phyloP scores from a whole-genome alignment of 768 basidiomycete genomes.

The Hortiboletus campestris region DNA sequence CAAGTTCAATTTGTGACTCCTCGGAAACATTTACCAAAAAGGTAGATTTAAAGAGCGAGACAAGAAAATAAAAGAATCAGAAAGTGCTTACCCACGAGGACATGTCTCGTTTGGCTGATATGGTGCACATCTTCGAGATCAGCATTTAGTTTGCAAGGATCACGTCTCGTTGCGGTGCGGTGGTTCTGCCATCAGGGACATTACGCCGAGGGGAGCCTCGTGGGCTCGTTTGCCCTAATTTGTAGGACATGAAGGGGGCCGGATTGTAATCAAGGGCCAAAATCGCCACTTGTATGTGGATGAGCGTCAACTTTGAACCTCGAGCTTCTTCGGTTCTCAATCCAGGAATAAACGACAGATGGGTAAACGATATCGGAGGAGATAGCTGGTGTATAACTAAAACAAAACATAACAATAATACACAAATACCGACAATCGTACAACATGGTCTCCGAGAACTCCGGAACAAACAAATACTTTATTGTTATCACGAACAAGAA shows the following conservation, averaged over 20 bases:
- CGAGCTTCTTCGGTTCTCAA: background rate
- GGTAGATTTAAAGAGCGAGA: background rate
- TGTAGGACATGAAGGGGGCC: background rate
- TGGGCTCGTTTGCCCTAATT: slow-evolving; percentile 8
- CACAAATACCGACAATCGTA: slow-evolving; percentile 15
- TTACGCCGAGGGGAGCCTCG: slow-evolving; percentile 18
- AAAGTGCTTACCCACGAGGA: slow-evolving; percentile 19
- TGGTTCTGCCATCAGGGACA: slow-evolving; percentile 12
- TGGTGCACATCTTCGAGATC: slow-evolving; percentile 21
- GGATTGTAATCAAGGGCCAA: slow-evolving; percentile 1
- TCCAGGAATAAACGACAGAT: background rate
- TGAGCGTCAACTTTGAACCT: background rate
- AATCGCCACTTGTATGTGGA: background rate
- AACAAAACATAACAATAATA: slow-evolving; percentile 27
- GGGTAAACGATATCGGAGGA: background rate
- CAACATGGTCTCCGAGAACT: slow-evolving; percentile 6
- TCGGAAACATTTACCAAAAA: background rate
- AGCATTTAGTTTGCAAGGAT: slow-evolving; percentile 9
- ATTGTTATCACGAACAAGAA: background rate
- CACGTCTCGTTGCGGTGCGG: slow-evolving; percentile 4
- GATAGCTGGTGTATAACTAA: slow-evolving; percentile 4
- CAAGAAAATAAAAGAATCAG: background rate
- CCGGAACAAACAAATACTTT: slow-evolving; percentile 7
- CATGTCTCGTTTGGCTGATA: background rate
- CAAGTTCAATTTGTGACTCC: background rate